A percentile compares a stretch with the other conserved stretches of the same genome.
phyloP scores from a whole-genome alignment of 768 basidiomycete species.

The Xerocomus spinulosus region DNA sequence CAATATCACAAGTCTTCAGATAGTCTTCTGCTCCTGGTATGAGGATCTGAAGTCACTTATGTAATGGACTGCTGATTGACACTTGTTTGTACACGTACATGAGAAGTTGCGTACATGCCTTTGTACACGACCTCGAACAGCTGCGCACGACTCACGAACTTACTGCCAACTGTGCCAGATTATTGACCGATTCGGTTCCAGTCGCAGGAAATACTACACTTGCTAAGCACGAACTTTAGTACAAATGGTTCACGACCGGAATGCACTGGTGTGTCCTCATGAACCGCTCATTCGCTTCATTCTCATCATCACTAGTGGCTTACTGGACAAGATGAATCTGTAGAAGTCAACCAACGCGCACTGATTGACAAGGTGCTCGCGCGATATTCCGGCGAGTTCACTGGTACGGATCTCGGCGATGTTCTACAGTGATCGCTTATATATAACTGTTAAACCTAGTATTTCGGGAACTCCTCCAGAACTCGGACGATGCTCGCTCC shows the following conservation, averaged over 20 bases:
- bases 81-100: no score
- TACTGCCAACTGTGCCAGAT: no score
- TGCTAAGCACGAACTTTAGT: not conserved
- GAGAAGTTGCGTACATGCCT: no score
- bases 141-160: no score
- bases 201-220: no score
- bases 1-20: no score
- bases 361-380: constrained; percentile 96
- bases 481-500: constrained; percentile 88
- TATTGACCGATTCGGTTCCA: no score
- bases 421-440: not conserved
- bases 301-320: constrained; percentile 37
- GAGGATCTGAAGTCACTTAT: no score
- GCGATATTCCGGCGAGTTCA: constrained; percentile 92
- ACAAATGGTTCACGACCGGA: constrained; percentile 29
- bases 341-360: constrained; percentile 94
- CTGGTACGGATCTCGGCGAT: constrained; percentile 38
- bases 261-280: constrained; percentile 22
- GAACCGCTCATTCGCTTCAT: no score
- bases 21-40: no score
- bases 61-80: no score
- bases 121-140: no score
- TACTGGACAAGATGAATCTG: constrained; percentile 70
- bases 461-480: constrained; percentile 86
- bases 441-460: constrained; percentile 30